These are phyloP conservation scores for Acer negundo DNA, from an alignment of 345 rosid genomes.

Conservation along the genomic window DNA sequence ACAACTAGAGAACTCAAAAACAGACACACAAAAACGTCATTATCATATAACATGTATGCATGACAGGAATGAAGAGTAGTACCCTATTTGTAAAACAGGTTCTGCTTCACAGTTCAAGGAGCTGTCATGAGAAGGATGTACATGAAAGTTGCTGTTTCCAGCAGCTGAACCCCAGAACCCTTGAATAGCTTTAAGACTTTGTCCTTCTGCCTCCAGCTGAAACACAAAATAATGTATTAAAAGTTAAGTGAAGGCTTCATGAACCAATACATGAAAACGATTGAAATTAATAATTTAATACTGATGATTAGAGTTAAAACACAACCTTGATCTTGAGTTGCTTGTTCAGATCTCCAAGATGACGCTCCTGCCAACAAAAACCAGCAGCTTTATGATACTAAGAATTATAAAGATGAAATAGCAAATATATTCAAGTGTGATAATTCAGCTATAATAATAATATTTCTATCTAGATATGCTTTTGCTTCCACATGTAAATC, in stretches of 20 bases:
- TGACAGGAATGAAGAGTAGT: neutral
- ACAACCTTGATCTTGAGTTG: slow-evolving; percentile 74
- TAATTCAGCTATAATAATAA: neutral
- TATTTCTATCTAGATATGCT: no score
- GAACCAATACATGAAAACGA: neutral
- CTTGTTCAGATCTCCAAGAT: slow-evolving; percentile 87
- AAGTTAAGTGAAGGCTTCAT: neutral
- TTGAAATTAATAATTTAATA: neutral
- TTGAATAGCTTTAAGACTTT: slow-evolving; percentile 51
- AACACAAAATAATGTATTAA: neutral
- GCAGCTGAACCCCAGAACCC: slow-evolving; percentile 56
- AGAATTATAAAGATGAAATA: neutral
- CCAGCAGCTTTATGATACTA: neutral
- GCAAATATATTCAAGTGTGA: neutral
- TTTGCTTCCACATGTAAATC: neutral
- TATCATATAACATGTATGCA: neutral
- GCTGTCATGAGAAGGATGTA: slow-evolving; percentile 49
- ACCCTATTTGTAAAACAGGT: slow-evolving; percentile 83
- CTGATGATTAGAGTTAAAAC: neutral
- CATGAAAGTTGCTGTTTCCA: slow-evolving; percentile 43
- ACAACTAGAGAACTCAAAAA: neutral
- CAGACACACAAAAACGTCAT: neutral
- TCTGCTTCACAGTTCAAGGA: slow-evolving; percentile 59
- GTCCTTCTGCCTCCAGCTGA: slow-evolving; percentile 75
- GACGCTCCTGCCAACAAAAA: slow-evolving; percentile 64